These are phyloP conservation scores for Phytophthora lateralis DNA, from an alignment of 352 stramenopile species.

Conservation along the genomic window DNA sequence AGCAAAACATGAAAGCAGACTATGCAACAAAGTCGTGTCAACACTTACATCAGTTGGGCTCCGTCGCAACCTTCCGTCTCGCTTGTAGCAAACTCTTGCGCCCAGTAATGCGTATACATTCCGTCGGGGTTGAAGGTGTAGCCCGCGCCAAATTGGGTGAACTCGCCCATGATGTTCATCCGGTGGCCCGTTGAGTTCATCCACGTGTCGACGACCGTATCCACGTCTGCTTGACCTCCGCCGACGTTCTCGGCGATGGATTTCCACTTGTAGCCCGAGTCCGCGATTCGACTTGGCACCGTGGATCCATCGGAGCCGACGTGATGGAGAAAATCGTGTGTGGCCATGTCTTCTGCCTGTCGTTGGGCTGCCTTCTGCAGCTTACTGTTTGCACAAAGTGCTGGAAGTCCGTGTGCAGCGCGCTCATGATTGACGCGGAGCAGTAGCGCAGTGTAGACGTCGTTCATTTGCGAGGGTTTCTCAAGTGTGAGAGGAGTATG, in stretches of 20 bases:
- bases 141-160: background rate
- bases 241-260: constrained; percentile 44
- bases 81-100: background rate
- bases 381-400: constrained; percentile 41
- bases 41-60: background rate
- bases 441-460: constrained; percentile 29
- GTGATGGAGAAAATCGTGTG: constrained; percentile 5
- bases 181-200: constrained; percentile 28
- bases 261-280: constrained; percentile 46
- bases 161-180: background rate
- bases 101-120: background rate
- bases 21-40: background rate
- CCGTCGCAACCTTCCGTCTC: background rate
- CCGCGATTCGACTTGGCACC: constrained; percentile 27
- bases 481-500: constrained; percentile 1
- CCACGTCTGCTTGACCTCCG: constrained; percentile 35
- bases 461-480: constrained; percentile 7
- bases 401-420: constrained; percentile 26
- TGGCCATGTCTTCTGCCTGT: constrained; percentile 35
- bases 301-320: constrained; percentile 38
- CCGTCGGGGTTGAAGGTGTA: background rate
- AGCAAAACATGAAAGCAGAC: background rate
- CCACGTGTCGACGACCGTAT: constrained; percentile 41
- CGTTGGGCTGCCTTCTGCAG: constrained; percentile 15
- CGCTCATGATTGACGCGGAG: constrained; percentile 45